Percentiles rank a stretch among this genome's conserved stretches.
phyloP scores from a whole-genome alignment of 1,139 yeast genomes.

The Wickerhamiella infanticola region DNA sequence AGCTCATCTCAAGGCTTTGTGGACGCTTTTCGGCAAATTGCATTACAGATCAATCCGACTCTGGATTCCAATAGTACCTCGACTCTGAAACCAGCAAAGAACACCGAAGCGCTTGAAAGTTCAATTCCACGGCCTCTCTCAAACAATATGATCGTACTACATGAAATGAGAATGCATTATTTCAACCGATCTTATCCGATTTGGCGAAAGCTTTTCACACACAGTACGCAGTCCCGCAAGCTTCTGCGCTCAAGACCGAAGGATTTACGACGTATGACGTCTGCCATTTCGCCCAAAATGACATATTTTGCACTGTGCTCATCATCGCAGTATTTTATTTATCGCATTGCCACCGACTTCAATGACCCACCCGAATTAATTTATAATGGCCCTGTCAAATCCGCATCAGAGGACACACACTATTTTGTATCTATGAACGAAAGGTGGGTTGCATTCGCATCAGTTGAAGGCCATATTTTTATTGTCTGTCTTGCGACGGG shows the following conservation, averaged over 20 bases:
- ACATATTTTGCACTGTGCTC: conserved; percentile 49
- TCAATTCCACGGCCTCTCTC: neutral
- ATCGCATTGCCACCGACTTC: conserved; percentile 31
- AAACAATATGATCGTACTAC: neutral
- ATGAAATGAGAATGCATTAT: conserved; percentile 1
- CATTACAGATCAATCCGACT: neutral
- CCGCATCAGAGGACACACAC: neutral
- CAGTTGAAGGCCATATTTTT: conserved; percentile 4
- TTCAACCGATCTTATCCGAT: conserved; percentile 74
- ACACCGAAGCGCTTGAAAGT: neutral
- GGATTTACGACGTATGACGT: conserved; percentile 37
- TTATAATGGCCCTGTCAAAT: conserved; percentile 41
- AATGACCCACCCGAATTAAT: conserved; percentile 38
- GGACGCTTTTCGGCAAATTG: neutral
- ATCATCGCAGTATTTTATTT: conserved; percentile 61
- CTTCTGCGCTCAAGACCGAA: conserved; percentile 32
- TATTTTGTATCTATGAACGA: conserved; percentile 44
- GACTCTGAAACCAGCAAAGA: neutral
- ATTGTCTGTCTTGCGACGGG: conserved; percentile 30
- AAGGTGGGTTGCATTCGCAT: conserved; percentile 22
- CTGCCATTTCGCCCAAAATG: conserved; percentile 50
- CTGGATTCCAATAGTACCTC: neutral
- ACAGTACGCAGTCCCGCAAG: conserved; percentile 44
- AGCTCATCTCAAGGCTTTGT: neutral
- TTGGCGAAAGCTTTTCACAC: conserved; percentile 51